Conservation (phyloP, 805 yeast species). For the Starmerella vaccinii region DNA sequence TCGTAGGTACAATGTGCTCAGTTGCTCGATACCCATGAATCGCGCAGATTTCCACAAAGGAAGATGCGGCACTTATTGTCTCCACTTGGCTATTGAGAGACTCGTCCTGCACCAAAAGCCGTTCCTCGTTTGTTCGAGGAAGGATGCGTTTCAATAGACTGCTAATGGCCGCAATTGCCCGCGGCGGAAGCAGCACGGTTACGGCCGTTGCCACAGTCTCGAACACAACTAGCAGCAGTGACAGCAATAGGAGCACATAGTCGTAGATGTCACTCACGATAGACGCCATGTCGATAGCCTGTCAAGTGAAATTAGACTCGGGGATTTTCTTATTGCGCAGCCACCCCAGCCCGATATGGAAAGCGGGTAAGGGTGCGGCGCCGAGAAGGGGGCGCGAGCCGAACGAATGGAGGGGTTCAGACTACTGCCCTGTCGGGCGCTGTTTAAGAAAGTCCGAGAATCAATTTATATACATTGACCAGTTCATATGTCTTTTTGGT, state of each 20-base stretch:
- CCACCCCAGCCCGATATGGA: background rate
- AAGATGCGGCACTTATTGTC: slow-evolving; percentile 15
- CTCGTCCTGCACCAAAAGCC: slow-evolving; percentile 10
- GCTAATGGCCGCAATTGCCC: slow-evolving; percentile 18
- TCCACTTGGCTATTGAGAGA: slow-evolving; percentile 8
- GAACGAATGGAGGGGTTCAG: too few relatives aligned
- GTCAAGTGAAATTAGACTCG: background rate
- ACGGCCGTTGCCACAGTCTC: slow-evolving; percentile 22
- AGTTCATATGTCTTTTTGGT: too few relatives aligned
- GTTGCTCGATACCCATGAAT: slow-evolving; percentile 63
- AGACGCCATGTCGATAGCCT: background rate
- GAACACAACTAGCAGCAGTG: slow-evolving; percentile 19
- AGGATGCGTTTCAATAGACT: slow-evolving; percentile 11
- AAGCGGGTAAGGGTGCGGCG: background rate
- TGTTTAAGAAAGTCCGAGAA: too few relatives aligned
- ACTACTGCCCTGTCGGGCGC: too few relatives aligned
- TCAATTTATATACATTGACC: too few relatives aligned
- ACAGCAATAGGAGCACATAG: slow-evolving; percentile 15
- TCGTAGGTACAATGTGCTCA: slow-evolving; percentile 65
- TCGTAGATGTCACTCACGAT: slow-evolving; percentile 12
- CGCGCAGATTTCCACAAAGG: slow-evolving; percentile 54
- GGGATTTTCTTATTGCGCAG: background rate
- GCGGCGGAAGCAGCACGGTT: slow-evolving; percentile 22
- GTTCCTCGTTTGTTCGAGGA: slow-evolving; percentile 14
- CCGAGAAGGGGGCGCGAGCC: too few relatives aligned